A percentile compares a stretch with the other conserved stretches of the same genome.
phyloP scores from a whole-genome alignment of 768 basidiomycete genomes.

The Tylopilus balloui region DNA sequence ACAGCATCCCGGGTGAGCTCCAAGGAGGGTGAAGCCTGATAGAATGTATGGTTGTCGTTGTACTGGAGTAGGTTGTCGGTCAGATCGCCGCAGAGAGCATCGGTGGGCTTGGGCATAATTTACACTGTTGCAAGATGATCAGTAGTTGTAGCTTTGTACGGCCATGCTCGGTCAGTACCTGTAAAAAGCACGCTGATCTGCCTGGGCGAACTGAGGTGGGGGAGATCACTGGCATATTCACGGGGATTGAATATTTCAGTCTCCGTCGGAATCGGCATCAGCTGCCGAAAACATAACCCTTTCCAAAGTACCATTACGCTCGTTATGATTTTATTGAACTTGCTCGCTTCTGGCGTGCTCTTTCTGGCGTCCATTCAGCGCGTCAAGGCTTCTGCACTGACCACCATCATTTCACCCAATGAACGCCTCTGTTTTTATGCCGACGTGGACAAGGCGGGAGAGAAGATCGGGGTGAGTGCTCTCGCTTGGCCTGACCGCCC shows the following conservation, averaged over 20 bases:
- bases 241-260: constrained; percentile 11
- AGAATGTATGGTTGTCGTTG: constrained; percentile 6
- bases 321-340: constrained; percentile 21
- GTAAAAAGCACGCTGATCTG: constrained; percentile 10
- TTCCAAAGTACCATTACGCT: neutral
- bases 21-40: constrained; percentile 1
- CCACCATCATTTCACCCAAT: constrained; percentile 73
- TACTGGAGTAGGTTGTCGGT: constrained; percentile 3
- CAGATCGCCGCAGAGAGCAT: constrained; percentile 8
- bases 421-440: constrained; percentile 91
- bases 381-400: constrained; percentile 61
- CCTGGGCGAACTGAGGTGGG: neutral
- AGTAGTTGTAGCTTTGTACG: neutral
- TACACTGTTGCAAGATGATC: constrained; percentile 1
- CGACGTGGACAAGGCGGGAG: constrained; percentile 91
- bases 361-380: constrained; percentile 33
- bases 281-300: constrained; percentile 18
- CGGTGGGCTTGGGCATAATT: neutral
- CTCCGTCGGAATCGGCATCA: constrained; percentile 21
- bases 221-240: constrained; percentile 1
- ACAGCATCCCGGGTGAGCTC: neutral
- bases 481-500: neutral
- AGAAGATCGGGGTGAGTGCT: constrained; percentile 78
- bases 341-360: constrained; percentile 20
- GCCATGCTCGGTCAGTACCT: constrained; percentile 12